These are phyloP conservation scores for Solanum piurae DNA, from an alignment of 257 asterid genomes.

Conservation along the genomic window DNA sequence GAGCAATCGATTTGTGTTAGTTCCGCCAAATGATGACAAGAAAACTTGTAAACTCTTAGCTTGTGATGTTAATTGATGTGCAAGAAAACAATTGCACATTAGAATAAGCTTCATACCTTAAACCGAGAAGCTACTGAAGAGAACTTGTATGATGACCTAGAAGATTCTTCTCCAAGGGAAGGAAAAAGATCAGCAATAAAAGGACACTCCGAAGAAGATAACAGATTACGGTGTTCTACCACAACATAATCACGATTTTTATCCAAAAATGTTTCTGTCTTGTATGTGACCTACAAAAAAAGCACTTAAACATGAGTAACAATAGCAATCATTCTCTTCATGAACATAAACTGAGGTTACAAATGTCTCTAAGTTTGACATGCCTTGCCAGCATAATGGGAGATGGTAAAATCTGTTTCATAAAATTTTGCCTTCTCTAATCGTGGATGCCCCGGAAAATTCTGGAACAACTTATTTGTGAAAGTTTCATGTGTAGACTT, in stretches of 20 bases:
- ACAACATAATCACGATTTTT: constrained; percentile 98
- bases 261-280: constrained; percentile 77
- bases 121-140: constrained; percentile 97
- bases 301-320: constrained; percentile 9
- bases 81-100: background rate
- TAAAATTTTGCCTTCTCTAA: constrained; percentile 82
- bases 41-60: background rate
- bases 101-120: constrained; percentile 45
- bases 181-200: constrained; percentile 80
- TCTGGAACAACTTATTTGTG: constrained; percentile 81
- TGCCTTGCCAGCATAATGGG: constrained; percentile 99
- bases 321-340: background rate
- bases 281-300: constrained; percentile 74
- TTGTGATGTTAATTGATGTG: background rate
- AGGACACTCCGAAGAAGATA: constrained; percentile 78
- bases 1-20: background rate
- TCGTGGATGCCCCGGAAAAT: constrained; percentile 68
- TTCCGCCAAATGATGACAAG: background rate
- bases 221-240: constrained; percentile 87
- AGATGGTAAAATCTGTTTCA: constrained; percentile 83
- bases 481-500: constrained; percentile 92
- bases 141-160: constrained; percentile 93
- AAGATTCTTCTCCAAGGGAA: constrained; percentile 73
- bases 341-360: background rate
- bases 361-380: constrained; percentile 9